Conservation (phyloP, 2,329 filamentous ascomycete genomes). For the Thielaviopsis euricoi region DNA sequence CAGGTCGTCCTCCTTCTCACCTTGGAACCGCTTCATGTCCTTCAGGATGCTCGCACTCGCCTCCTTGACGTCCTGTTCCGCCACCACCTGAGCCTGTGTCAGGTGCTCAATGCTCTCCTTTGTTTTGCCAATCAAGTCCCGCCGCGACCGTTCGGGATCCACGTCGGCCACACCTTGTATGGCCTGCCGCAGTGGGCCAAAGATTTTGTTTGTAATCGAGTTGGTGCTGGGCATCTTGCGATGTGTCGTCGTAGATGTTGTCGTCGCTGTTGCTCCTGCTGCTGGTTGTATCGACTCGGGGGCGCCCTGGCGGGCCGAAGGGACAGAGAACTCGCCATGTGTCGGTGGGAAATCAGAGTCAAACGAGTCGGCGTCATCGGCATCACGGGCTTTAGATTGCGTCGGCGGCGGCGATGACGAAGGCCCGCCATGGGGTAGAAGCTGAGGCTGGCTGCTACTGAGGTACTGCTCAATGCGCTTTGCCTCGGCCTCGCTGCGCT, state of each 20-base stretch:
- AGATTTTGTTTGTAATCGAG: slow-evolving; percentile 85
- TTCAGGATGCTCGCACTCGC: slow-evolving; percentile 77
- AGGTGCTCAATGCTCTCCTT: slow-evolving; percentile 72
- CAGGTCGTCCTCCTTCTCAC: slow-evolving; percentile 88
- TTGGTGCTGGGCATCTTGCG: slow-evolving; percentile 73
- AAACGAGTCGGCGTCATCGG: slow-evolving; percentile 71
- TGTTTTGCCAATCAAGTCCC: slow-evolving; percentile 92
- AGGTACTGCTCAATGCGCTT: slow-evolving; percentile 89
- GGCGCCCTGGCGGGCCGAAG: slow-evolving; percentile 59
- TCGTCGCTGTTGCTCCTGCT: neutral
- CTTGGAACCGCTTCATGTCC: slow-evolving; percentile 84
- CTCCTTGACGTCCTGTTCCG: slow-evolving; percentile 83
- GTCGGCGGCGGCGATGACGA: slow-evolving; percentile 20
- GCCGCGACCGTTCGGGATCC: slow-evolving; percentile 79
- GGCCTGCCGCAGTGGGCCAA: slow-evolving; percentile 86
- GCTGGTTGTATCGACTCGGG: slow-evolving; percentile 23
- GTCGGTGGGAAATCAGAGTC: slow-evolving; percentile 93
- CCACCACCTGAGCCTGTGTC: slow-evolving; percentile 77
- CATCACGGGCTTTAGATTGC: slow-evolving; percentile 32
- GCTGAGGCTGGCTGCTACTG: slow-evolving; percentile 42
- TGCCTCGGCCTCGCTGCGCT: slow-evolving; percentile 83
- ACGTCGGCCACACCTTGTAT: slow-evolving; percentile 93
- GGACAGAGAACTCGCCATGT: slow-evolving; percentile 55
- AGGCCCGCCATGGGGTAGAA: slow-evolving; percentile 19
- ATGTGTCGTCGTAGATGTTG: slow-evolving; percentile 27